Conservation (phyloP, 164 flowering plant species). For the Platanus orientalis region DNA sequence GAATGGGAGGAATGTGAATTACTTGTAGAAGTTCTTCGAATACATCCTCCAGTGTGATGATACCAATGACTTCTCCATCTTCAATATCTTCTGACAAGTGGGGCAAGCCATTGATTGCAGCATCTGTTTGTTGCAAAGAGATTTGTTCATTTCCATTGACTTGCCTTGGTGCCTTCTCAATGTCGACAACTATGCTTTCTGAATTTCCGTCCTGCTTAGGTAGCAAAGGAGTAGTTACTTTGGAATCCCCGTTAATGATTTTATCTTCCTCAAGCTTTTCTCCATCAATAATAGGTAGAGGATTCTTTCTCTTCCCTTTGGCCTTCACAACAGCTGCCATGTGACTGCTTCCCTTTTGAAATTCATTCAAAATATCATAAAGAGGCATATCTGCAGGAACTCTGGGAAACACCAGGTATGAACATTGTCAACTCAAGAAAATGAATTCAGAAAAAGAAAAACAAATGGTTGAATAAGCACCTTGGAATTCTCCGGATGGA, state of each 20-base stretch:
- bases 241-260: constrained; percentile 17
- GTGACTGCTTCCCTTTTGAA: constrained; percentile 94
- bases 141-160: constrained; percentile 7
- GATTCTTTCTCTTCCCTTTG: constrained; percentile 30
- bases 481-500: no score
- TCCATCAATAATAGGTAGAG: constrained; percentile 22
- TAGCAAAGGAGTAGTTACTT: constrained; percentile 48
- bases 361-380: constrained; percentile 88
- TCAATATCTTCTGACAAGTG: constrained; percentile 44
- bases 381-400: constrained; percentile 69
- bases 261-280: constrained; percentile 28
- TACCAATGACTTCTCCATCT: constrained; percentile 68
- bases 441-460: no score
- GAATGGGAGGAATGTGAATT: no score
- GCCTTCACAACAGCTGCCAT: constrained; percentile 77
- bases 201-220: no score
- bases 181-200: no score
- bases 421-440: no score
- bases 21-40: constrained; percentile 84
- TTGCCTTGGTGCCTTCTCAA: constrained; percentile 36
- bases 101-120: constrained; percentile 19
- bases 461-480: no score
- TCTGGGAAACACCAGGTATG: no score
- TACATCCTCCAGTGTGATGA: no score
- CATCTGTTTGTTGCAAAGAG: constrained; percentile 17